Evolutionary conservation across 2,329 filamentous ascomycete species (phyloP), one percentile per base, ranked within the genome.

Genomic region (Fusarium sp.): DNA sequence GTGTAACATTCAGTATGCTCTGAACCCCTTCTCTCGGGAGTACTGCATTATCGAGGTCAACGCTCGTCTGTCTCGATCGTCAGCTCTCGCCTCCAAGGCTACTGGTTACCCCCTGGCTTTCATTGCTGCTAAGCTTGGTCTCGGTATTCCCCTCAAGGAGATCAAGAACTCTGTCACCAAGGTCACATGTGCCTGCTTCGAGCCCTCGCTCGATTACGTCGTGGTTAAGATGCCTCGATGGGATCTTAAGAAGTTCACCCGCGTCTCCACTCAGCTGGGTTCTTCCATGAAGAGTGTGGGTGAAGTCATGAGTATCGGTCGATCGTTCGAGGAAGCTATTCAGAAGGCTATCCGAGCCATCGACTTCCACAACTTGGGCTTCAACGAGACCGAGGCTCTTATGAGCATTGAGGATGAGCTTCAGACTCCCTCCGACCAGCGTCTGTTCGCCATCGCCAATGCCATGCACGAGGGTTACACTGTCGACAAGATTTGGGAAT

Each of bases 31-130:
- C 76, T 97, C 93, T 1, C 88, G 86, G 74, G 95, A 99, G 74
- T 99, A 97, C 81, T 97, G 95, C 82, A 97, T 99, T 67, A 99
- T 99, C 72, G 95, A 99, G 77, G 95, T 99, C 80, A 99, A 99
- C 72, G 95, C 94, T 44, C 90, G 94, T 84, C 82, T 99, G 56
- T 99, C 94, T 46, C 86, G 95, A 78, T 99, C 94, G 44, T 99
- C 94, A 10, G 94, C 95, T 14, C 82, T 99, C 63, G 94, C 94
- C 19, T 98, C 95, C 19, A 99, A 99, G 81, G 94, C 94, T 8
- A 99, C 94, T 9, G 94, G 95, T 33, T 99, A 98, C 74, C 94
- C 94, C 29, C 81, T 99, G 66, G 94, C 95, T 8, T 99, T 97
- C 73, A 95, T 97, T 69, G 95, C 95, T 32, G 95, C 95, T 44